Percentiles rank a stretch among this genome's conserved stretches.
phyloP scores from a whole-genome alignment of 441 rosid genomes.

The Aquilaria agallochum region DNA sequence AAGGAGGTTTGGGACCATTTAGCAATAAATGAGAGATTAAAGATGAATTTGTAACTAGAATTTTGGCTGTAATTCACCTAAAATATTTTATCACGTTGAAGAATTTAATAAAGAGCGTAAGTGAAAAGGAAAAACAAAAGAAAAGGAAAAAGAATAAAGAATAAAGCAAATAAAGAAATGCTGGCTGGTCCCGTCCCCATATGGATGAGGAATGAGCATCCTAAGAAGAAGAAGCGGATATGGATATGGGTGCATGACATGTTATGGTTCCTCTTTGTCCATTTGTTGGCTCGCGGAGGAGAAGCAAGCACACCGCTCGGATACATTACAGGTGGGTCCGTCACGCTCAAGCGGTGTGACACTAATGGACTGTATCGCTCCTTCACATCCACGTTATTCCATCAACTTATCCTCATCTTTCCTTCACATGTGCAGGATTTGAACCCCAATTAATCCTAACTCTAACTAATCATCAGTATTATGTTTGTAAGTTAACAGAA shows the following conservation, averaged over 20 bases:
- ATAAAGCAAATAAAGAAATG: neutral
- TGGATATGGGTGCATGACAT: no score
- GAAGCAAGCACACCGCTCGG: neutral
- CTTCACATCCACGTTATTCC: constrained; percentile 54
- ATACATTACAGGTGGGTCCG: constrained; percentile 34
- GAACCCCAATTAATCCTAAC: neutral
- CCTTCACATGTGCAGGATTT: neutral
- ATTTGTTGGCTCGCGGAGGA: no score
- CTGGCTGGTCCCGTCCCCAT: neutral
- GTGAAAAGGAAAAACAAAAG: no score
- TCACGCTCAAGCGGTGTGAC: constrained; percentile 11
- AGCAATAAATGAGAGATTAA: no score
- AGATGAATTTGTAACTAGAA: no score
- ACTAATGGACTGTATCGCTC: constrained; percentile 44
- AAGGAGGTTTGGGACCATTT: no score
- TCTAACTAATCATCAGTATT: no score
- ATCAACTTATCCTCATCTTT: constrained; percentile 20
- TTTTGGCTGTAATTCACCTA: neutral
- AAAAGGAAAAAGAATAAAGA: neutral
- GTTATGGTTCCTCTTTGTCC: no score
- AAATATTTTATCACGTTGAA: neutral
- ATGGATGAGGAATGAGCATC: no score
- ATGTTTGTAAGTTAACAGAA: no score
- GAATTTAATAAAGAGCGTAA: no score
- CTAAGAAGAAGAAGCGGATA: no score